Evolutionary conservation across 73 alveolate genomes (phyloP).

Genomic region (Uronychia binucleata): DNA sequence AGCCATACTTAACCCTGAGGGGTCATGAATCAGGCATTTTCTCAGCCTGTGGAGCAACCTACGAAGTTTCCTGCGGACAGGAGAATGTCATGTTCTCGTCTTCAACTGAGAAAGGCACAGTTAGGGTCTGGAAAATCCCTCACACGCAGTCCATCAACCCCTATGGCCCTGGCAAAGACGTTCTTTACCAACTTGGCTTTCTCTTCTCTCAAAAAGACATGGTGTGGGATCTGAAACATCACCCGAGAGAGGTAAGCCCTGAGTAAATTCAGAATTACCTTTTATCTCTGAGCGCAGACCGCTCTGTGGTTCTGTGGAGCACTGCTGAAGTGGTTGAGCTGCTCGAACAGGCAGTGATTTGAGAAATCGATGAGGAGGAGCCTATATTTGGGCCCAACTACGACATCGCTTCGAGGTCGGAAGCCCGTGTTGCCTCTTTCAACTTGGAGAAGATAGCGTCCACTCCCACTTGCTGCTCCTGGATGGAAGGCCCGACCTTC

Average conservation of each 20-base stretch:
- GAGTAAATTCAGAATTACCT: neutral
- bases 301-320: neutral
- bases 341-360: neutral
- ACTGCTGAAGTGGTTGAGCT: neutral
- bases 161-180: constrained; percentile 65
- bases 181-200: constrained; percentile 49
- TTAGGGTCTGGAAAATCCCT: constrained; percentile 80
- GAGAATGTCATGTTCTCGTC: constrained; percentile 53
- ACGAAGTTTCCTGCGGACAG: neutral
- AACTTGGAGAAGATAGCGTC: no score
- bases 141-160: constrained; percentile 29
- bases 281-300: neutral
- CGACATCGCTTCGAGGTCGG: neutral
- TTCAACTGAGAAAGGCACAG: constrained; percentile 77
- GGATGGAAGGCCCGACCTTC: constrained; percentile 32
- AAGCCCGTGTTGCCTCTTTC: no score
- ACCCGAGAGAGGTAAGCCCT: constrained; percentile 64
- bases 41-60: neutral
- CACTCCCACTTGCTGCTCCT: constrained; percentile 57
- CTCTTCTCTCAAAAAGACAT: constrained; percentile 64
- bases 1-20: constrained; percentile 80
- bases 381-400: neutral
- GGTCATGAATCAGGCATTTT: constrained; percentile 76
- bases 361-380: neutral
- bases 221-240: constrained; percentile 88